phyloP scores from a whole-genome alignment of 257 asterid species.

The Leonotis leonurus region DNA sequence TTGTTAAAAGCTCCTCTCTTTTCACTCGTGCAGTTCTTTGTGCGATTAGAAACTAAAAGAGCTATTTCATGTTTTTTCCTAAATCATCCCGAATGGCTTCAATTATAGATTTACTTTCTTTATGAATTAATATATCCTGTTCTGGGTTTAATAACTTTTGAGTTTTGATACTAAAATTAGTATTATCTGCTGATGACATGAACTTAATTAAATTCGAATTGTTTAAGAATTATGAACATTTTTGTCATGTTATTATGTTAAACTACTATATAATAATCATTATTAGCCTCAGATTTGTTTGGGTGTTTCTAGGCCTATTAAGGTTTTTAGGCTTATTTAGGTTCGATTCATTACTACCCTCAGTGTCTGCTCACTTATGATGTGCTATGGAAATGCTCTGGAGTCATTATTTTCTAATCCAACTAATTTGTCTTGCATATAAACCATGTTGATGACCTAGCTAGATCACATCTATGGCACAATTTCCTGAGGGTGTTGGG shows the following conservation, averaged over 20 bases:
- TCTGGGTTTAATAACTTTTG: not conserved
- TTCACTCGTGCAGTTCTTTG: not conserved
- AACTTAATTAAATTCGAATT: not conserved
- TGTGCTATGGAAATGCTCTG: not conserved
- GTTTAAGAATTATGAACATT: not conserved
- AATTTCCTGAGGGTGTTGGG: not conserved
- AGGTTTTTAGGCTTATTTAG: not conserved
- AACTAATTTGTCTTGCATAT: not conserved
- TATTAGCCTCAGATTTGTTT: too few relatives aligned
- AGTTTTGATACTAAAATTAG: not conserved
- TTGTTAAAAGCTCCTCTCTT: not conserved
- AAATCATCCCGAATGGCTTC: slow-evolving; percentile 1
- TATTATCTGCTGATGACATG: not conserved
- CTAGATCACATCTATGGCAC: not conserved
- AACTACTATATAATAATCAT: too few relatives aligned
- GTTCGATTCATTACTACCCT: not conserved
- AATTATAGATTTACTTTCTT: not conserved
- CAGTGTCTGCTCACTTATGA: not conserved
- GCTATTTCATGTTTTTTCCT: not conserved
- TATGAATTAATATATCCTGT: not conserved
- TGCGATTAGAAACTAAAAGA: not conserved
- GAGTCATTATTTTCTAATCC: not conserved
- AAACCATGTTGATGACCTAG: not conserved
- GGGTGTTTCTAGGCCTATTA: not conserved
- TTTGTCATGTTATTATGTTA: not conserved